A percentile compares a stretch with the other conserved stretches of the same genome.
phyloP scores from a whole-genome alignment of 2,329 filamentous ascomycete species.

The Exophiala sp. region DNA sequence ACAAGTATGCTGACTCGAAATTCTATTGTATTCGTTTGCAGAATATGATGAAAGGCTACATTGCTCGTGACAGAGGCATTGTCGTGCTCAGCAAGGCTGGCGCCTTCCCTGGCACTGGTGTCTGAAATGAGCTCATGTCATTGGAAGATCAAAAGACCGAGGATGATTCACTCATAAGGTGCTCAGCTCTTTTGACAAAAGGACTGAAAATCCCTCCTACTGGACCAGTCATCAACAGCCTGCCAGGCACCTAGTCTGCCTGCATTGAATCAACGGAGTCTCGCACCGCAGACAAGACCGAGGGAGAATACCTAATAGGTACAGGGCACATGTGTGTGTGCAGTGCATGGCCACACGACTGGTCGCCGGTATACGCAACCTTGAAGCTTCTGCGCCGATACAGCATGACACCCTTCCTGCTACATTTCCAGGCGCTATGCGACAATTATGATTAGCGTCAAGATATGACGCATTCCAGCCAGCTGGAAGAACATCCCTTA shows the following conservation, averaged over 20 bases:
- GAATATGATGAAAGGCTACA: conserved; percentile 97
- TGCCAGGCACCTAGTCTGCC: neutral
- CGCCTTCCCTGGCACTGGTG: conserved; percentile 86
- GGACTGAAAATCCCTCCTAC: neutral
- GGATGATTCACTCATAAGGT: neutral
- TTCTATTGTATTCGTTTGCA: conserved; percentile 36
- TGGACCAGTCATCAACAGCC: neutral
- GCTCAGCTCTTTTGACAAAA: neutral
- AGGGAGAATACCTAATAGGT: neutral
- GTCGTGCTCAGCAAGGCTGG: conserved; percentile 85
- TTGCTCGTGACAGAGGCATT: conserved; percentile 79
- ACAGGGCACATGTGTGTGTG: too few species aligned
- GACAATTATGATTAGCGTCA: too few species aligned
- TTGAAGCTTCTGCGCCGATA: too few species aligned
- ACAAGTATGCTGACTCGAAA: conserved; percentile 20
- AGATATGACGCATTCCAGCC: neutral
- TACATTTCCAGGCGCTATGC: too few species aligned
- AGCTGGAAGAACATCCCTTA: neutral
- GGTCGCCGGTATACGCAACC: too few species aligned
- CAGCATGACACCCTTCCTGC: too few species aligned
- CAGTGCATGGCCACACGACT: too few species aligned
- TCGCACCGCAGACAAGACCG: neutral
- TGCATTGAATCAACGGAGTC: neutral
- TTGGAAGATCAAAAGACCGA: neutral
- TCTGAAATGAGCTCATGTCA: conserved; percentile 35